These are phyloP conservation scores for Yamadazyma sp. DNA, from an alignment of 805 yeast genomes.

Conservation along the genomic window DNA sequence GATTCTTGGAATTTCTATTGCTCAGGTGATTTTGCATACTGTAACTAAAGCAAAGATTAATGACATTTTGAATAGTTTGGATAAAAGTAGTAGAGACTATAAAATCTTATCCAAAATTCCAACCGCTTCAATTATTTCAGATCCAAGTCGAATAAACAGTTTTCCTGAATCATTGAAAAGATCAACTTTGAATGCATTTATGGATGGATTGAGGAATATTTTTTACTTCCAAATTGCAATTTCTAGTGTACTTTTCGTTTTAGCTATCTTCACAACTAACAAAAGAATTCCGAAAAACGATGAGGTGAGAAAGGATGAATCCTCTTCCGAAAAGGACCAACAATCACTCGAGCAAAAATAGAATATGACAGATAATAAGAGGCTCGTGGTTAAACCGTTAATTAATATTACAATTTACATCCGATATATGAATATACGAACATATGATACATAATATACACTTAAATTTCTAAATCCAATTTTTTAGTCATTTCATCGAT, in stretches of 20 bases:
- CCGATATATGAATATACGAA: too few species aligned
- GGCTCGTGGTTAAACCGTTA: too few species aligned
- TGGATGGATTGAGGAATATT: constrained; percentile 38
- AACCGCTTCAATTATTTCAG: constrained; percentile 16
- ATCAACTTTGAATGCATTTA: constrained; percentile 26
- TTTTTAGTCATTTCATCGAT: constrained; percentile 47
- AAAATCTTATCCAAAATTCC: constrained; percentile 13
- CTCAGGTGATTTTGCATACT: constrained; percentile 29
- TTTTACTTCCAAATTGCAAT: constrained; percentile 40
- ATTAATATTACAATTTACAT: too few species aligned
- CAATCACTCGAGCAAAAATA: too few species aligned
- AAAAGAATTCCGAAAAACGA: constrained; percentile 37
- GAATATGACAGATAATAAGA: too few species aligned
- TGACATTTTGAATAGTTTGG: constrained; percentile 6
- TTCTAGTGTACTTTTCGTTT: constrained; percentile 27
- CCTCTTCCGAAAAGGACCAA: background rate
- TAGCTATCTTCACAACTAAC: constrained; percentile 37
- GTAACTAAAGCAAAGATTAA: constrained; percentile 17
- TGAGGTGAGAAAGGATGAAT: constrained; percentile 14
- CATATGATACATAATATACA: too few species aligned
- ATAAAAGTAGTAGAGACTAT: constrained; percentile 13
- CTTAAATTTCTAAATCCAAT: constrained; percentile 12
- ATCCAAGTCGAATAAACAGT: constrained; percentile 25
- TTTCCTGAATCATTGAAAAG: constrained; percentile 22
- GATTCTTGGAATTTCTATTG: constrained; percentile 27